Evolutionary conservation across 305 asterid species (phyloP).

Genomic region (Fraxinus ornus): DNA sequence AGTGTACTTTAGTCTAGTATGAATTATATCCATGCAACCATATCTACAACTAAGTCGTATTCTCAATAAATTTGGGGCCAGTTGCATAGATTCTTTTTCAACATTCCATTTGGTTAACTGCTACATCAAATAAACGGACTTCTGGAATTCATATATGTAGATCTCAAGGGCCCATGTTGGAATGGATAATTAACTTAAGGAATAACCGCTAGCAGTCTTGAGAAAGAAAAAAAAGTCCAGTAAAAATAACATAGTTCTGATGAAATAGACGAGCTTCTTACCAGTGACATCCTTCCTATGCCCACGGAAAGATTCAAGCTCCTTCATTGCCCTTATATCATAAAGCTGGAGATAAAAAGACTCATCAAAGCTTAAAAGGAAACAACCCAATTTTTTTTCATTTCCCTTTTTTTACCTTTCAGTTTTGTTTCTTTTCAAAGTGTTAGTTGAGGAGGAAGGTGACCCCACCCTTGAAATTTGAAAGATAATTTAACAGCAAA

Average conservation of each 20-base stretch:
- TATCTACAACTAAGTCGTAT: too few relatives aligned
- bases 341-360: constrained; percentile 61
- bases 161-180: constrained; percentile 17
- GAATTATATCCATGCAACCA: constrained; percentile 15
- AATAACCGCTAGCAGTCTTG: constrained; percentile 17
- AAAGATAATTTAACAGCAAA: constrained; percentile 16
- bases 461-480: constrained; percentile 18
- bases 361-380: too few relatives aligned
- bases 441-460: background rate
- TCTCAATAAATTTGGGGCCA: background rate
- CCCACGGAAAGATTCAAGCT: constrained; percentile 95
- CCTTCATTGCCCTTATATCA: constrained; percentile 99
- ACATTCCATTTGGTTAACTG: background rate
- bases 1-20: constrained; percentile 8
- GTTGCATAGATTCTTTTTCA: background rate
- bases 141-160: constrained; percentile 2
- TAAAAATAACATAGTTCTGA: constrained; percentile 14
- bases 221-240: constrained; percentile 9
- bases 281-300: constrained; percentile 94
- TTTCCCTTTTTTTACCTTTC: background rate
- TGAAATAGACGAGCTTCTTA: constrained; percentile 31
- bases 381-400: background rate
- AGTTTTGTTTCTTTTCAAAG: background rate
- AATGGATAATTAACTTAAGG: constrained; percentile 12
- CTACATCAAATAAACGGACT: background rate